phyloP scores from a whole-genome alignment of 495 filamentous ascomycete genomes.

The Lasiosphaeria ovina region DNA sequence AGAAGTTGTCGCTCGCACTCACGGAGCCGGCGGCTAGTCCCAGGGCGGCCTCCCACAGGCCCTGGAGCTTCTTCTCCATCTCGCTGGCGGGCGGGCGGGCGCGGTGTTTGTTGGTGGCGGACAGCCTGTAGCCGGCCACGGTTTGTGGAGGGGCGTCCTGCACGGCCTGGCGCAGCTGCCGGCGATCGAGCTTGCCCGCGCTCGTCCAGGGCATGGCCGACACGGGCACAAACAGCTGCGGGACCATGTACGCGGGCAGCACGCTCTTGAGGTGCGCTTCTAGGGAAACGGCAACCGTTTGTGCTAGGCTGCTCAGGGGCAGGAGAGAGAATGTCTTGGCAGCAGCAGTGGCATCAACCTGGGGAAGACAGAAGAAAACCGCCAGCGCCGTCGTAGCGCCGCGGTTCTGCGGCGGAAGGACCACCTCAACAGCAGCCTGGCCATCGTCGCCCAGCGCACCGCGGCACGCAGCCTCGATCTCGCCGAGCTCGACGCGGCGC shows the following conservation, averaged over 20 bases:
- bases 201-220: constrained; percentile 47
- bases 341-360: neutral
- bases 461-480: constrained; percentile 32
- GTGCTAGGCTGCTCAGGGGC: constrained; percentile 12
- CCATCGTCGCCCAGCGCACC: constrained; percentile 8
- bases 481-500: constrained; percentile 38
- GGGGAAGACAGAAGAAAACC: constrained; percentile 13
- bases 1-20: constrained; percentile 42
- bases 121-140: constrained; percentile 17
- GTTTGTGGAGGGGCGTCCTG: constrained; percentile 12
- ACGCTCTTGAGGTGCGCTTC: constrained; percentile 24
- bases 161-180: constrained; percentile 31
- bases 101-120: constrained; percentile 3
- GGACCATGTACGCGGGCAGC: constrained; percentile 53
- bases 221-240: constrained; percentile 55
- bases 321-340: constrained; percentile 12
- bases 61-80: constrained; percentile 38
- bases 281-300: constrained; percentile 8
- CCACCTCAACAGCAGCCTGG: constrained; percentile 30
- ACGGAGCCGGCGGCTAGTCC: constrained; percentile 36
- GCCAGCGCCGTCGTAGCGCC: constrained; percentile 16
- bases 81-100: constrained; percentile 18
- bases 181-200: constrained; percentile 57
- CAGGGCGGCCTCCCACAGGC: constrained; percentile 48
- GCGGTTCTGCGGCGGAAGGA: constrained; percentile 21